These are phyloP conservation scores for Cyberlindnera sargentensis DNA, from an alignment of 805 yeast species.

Conservation along the genomic window DNA sequence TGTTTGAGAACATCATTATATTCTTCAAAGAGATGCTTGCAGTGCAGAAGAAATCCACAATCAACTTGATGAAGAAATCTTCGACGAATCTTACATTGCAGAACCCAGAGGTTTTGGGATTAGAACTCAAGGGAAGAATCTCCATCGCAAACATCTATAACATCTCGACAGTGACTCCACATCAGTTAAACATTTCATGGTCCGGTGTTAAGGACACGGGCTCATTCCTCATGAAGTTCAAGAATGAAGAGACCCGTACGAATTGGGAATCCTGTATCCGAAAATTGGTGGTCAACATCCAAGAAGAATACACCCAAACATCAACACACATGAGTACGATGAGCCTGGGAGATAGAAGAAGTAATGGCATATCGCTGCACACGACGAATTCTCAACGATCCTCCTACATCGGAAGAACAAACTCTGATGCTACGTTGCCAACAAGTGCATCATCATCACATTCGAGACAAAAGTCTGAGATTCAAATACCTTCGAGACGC, in stretches of 20 bases:
- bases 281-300: conserved; percentile 30
- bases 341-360: conserved; percentile 20
- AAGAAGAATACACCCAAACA: conserved; percentile 20
- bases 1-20: conserved; percentile 67
- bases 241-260: conserved; percentile 72
- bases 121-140: conserved; percentile 75
- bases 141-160: conserved; percentile 60
- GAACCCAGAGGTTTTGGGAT: conserved; percentile 26
- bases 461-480: conserved; percentile 24
- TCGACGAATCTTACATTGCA: conserved; percentile 18
- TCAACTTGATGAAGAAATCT: conserved; percentile 34
- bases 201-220: conserved; percentile 85
- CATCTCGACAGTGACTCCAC: conserved; percentile 40
- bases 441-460: conserved; percentile 14
- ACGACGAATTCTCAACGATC: conserved; percentile 17
- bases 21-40: conserved; percentile 53
- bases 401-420: conserved; percentile 18
- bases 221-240: conserved; percentile 71
- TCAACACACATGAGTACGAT: conserved; percentile 11
- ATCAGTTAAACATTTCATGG: conserved; percentile 65
- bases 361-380: conserved; percentile 21
- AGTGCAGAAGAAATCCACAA: conserved; percentile 41
- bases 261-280: conserved; percentile 76
- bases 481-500: conserved; percentile 15
- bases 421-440: conserved; percentile 15